Conservation (phyloP, 305 asterid genomes). For the Fraxinus nigra region DNA sequence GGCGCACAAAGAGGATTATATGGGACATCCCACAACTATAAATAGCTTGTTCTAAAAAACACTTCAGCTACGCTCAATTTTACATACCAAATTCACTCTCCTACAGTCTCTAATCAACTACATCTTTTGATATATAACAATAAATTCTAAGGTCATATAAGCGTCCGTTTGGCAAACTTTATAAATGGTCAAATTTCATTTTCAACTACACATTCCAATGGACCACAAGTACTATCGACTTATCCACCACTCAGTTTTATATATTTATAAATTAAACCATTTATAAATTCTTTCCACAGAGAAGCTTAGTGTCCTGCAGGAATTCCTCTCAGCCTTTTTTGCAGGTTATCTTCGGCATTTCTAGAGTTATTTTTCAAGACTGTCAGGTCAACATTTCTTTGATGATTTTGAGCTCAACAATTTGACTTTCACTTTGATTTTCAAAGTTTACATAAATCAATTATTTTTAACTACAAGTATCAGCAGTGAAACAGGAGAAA, state of each 20-base stretch:
- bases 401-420: not conserved
- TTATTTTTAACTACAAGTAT: not conserved
- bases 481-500: not conserved
- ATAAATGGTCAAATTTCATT: not conserved
- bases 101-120: not conserved
- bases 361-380: not conserved
- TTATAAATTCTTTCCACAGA: not conserved
- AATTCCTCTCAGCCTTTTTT: not conserved
- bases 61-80: not conserved
- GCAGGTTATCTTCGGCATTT: not conserved
- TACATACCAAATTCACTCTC: not conserved
- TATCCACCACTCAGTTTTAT: not conserved
- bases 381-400: not conserved
- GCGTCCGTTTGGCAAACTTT: not conserved
- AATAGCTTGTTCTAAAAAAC: not conserved
- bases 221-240: not conserved
- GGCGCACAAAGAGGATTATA: not conserved
- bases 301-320: not conserved
- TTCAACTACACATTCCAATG: not conserved
- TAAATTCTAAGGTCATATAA: not conserved
- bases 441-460: not conserved
- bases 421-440: not conserved
- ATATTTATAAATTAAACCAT: not conserved
- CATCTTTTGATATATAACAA: not conserved
- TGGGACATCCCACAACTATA: not conserved